Conservation (phyloP, 2,329 filamentous ascomycete species). For the Dryadomyces sulphureus region DNA sequence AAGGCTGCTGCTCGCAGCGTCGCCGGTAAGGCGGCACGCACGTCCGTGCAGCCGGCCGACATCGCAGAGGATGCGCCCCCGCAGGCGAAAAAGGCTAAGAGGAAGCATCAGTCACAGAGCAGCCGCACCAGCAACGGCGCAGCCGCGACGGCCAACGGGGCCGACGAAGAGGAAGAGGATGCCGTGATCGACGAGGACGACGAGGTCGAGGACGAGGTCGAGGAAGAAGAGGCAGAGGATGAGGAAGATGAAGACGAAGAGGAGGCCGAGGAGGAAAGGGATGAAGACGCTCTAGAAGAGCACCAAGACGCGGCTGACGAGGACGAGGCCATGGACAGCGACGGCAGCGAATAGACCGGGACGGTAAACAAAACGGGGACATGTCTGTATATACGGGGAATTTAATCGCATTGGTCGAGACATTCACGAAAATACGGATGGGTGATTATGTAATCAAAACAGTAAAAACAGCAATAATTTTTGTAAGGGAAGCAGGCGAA, state of each 20-base stretch:
- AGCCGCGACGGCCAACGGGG: slow-evolving; percentile 23
- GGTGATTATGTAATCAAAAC: background rate
- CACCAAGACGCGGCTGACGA: slow-evolving; percentile 23
- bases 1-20: background rate
- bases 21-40: background rate
- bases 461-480: background rate
- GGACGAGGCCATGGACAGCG: slow-evolving; percentile 48
- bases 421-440: background rate
- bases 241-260: slow-evolving; percentile 33
- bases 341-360: slow-evolving; percentile 35
- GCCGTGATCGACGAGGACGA: slow-evolving; percentile 17
- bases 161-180: slow-evolving; percentile 21
- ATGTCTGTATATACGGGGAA: background rate
- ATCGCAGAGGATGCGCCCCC: slow-evolving; percentile 10
- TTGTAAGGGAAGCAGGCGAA: background rate
- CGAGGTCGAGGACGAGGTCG: slow-evolving; percentile 19
- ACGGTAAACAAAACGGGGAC: background rate
- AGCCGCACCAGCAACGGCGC: slow-evolving; percentile 3
- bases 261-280: slow-evolving; percentile 30
- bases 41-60: background rate
- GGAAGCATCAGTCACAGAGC: slow-evolving; percentile 14
- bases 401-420: too few relatives aligned
- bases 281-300: slow-evolving; percentile 30
- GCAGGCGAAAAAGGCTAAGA: slow-evolving; percentile 22
- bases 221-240: slow-evolving; percentile 23